phyloP scores from a whole-genome alignment of 2,329 filamentous ascomycete species.

The Aspergillus tamarii region DNA sequence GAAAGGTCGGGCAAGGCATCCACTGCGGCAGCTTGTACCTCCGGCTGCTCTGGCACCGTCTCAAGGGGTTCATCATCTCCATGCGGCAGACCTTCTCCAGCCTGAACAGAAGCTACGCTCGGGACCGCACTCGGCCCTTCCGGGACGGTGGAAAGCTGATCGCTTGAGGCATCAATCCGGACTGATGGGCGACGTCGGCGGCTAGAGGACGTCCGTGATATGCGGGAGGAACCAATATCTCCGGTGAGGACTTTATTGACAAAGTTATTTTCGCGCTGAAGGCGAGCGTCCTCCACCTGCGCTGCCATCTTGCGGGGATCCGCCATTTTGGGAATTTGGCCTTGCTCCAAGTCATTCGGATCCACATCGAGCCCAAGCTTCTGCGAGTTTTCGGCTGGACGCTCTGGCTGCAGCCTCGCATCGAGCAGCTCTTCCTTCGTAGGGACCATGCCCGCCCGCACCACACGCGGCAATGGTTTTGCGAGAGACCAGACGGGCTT shows the following conservation, averaged over 20 bases:
- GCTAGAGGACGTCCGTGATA: constrained; percentile 25
- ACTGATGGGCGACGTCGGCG: constrained; percentile 25
- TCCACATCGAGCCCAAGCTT: constrained; percentile 42
- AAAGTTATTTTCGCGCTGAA: constrained; percentile 45
- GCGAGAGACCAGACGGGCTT: constrained; percentile 59
- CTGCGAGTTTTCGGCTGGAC: constrained; percentile 37
- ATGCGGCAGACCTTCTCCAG: not conserved
- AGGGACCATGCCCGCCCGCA: constrained; percentile 58
- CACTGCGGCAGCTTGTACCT: not conserved
- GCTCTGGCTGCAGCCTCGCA: constrained; percentile 32
- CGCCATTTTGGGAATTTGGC: constrained; percentile 41
- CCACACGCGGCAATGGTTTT: constrained; percentile 57
- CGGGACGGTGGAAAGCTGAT: not conserved
- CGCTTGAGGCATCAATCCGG: constrained; percentile 10
- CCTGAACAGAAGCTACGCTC: not conserved
- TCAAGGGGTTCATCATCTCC: not conserved
- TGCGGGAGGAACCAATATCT: constrained; percentile 26
- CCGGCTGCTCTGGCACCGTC: not conserved
- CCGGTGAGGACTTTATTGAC: constrained; percentile 40
- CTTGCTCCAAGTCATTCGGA: constrained; percentile 48
- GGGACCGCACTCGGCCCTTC: not conserved
- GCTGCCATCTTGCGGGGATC: constrained; percentile 47
- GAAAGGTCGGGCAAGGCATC: constrained; percentile 19
- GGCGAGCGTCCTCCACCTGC: constrained; percentile 48
- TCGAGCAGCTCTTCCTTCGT: constrained; percentile 44